phyloP scores from a whole-genome alignment of 1,284 basidiomycete genomes.

The Austroboletus niveus region DNA sequence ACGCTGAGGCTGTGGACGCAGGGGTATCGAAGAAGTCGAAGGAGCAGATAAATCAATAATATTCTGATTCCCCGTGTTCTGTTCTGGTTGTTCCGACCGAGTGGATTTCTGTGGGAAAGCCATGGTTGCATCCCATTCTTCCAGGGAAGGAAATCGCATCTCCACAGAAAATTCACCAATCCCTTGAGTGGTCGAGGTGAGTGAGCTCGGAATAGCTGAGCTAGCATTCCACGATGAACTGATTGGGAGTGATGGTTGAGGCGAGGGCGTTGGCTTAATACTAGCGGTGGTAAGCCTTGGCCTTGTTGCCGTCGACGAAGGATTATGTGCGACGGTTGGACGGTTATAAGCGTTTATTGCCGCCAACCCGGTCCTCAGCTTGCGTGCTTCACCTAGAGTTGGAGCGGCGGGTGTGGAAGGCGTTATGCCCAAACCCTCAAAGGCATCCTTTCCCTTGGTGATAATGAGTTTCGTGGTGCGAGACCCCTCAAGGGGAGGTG shows the following conservation, averaged over 20 bases:
- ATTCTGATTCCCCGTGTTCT: conserved; percentile 8
- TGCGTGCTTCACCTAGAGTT: conserved; percentile 74
- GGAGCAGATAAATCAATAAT: conserved; percentile 25
- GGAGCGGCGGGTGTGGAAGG: conserved; percentile 47
- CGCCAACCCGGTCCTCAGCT: conserved; percentile 64
- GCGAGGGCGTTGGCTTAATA: conserved; percentile 44
- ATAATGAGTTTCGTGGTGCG: conserved; percentile 29
- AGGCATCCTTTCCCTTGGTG: conserved; percentile 62
- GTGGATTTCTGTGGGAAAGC: conserved; percentile 21
- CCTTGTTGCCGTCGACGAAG: conserved; percentile 25
- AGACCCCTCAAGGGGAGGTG: conserved; percentile 27
- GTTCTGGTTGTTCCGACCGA: conserved; percentile 19
- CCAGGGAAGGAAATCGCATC: conserved; percentile 72
- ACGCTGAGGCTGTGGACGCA: conserved; percentile 18
- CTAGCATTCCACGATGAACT: conserved; percentile 19
- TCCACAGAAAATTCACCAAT: conserved; percentile 52
- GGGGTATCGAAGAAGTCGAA: conserved; percentile 18
- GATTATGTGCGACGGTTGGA: conserved; percentile 19
- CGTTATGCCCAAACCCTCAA: conserved; percentile 67
- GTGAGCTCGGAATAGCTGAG: conserved; percentile 15
- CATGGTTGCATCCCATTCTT: conserved; percentile 72
- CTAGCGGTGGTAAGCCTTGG: conserved; percentile 30
- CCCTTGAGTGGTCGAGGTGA: conserved; percentile 25
- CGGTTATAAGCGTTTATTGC: conserved; percentile 38
- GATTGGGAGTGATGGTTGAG: conserved; percentile 38